phyloP scores from a whole-genome alignment of 257 asterid genomes.

The Ajuga chamaepitys region DNA sequence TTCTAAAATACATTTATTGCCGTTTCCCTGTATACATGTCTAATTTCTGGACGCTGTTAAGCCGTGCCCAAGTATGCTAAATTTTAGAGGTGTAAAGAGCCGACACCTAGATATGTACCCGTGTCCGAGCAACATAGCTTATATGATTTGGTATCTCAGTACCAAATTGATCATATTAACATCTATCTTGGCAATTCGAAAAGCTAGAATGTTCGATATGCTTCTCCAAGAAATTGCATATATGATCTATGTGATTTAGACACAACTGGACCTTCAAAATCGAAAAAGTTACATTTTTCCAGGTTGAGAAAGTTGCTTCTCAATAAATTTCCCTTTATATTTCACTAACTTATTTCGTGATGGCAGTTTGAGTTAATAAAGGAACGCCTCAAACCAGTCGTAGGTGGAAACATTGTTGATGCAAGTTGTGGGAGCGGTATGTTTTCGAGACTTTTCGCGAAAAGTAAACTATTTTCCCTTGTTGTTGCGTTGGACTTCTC shows the following conservation, averaged over 20 bases:
- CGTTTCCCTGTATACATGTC: too few species aligned
- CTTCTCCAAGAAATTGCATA: not conserved
- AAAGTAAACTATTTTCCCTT: constrained; percentile 64
- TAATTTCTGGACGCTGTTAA: too few species aligned
- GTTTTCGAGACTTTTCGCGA: constrained; percentile 70
- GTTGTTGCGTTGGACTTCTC: constrained; percentile 81
- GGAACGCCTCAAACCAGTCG: constrained; percentile 60
- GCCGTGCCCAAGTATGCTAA: too few species aligned
- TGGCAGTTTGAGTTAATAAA: constrained; percentile 65
- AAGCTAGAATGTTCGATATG: not conserved
- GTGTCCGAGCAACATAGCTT: too few species aligned
- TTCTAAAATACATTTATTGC: too few species aligned
- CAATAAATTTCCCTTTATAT: not conserved
- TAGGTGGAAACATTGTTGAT: constrained; percentile 79
- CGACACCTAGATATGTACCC: too few species aligned
- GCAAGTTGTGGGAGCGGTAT: constrained; percentile 94
- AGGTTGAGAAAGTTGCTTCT: constrained; percentile 1
- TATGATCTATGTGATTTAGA: not conserved
- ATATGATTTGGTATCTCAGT: too few species aligned
- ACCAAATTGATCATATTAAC: not conserved
- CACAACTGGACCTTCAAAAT: not conserved
- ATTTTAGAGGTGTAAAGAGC: too few species aligned
- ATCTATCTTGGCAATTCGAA: not conserved
- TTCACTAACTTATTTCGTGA: not conserved
- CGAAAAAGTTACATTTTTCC: not conserved